Base-by-base conservation (phyloP, 176 grass and related monocot species). In the Luzula sylvatica region DNA sequence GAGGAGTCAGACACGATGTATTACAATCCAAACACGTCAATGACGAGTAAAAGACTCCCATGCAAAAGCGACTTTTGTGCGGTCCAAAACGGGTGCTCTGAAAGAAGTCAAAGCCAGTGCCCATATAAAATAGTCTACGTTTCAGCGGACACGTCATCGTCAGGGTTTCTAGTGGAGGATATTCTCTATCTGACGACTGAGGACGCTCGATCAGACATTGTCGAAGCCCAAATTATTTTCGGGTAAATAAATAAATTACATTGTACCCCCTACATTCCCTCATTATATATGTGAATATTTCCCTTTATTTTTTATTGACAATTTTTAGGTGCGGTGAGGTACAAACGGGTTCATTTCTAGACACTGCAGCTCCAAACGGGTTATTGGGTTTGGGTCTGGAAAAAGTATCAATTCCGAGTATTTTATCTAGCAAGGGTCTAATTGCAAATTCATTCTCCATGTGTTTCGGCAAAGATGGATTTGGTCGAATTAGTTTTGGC, bases 401-500 rank as follows among this genome's bases (percentile, higher is more conserved):
- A 30, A 75, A 76, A 42, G 65, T 87, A 63, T 75, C 87, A 1
- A 71, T 94, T 26, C 82, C 87, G 16, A 83, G 82, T 27, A 72
- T 83, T 55, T 78, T 94, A 44, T 65, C 78, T 7, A 80, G 69
- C 40, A 73, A 67, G 58, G 82, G 82, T 26, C 44, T 94, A 32
- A 73, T 64, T 13, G 48, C 67, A 49, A 23, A 94, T 70, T 87
- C 87, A 4, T 94, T 94, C 20, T 87, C 87, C 46, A 94, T 94
- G 82, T 94, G 87, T 59, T 94, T 94, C 55, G 71, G 81, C 13
- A 46, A 46, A 62, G 82, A 87, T 73, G 82, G 75, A 58, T 46
- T 83, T 11, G 87, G 87, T 22, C 71, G 87, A 65, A 82, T 94
- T 48, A 73, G 75, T 61, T 94, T 87, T 56, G 87, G 87, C 5